Evolutionary conservation across 768 basidiomycete genomes (phyloP).

Genomic region (Tricholoma saponaceum): DNA sequence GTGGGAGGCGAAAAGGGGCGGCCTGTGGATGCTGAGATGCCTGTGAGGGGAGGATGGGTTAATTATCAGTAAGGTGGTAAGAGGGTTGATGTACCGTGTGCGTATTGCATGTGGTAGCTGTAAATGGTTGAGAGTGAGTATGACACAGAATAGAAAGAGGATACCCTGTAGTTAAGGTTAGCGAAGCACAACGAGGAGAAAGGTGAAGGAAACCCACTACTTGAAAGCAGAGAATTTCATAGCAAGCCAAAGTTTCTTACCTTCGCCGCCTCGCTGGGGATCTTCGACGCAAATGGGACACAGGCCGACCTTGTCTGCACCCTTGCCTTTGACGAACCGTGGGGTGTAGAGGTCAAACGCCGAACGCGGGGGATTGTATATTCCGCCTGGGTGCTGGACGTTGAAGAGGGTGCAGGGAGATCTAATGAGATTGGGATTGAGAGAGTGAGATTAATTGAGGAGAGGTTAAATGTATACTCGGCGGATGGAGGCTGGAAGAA

Average conservation of each 20-base stretch:
- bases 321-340: slow-evolving; percentile 68
- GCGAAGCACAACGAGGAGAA: background rate
- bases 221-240: slow-evolving; percentile 84
- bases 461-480: slow-evolving; percentile 28
- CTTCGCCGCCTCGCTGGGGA: slow-evolving; percentile 56
- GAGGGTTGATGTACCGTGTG: slow-evolving; percentile 49
- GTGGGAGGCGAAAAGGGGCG: slow-evolving; percentile 77
- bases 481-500: slow-evolving; percentile 38
- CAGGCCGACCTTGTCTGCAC: slow-evolving; percentile 64
- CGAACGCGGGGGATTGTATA: slow-evolving; percentile 56
- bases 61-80: background rate
- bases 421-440: slow-evolving; percentile 13
- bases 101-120: slow-evolving; percentile 83
- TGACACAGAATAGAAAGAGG: background rate
- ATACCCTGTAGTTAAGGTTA: slow-evolving; percentile 16
- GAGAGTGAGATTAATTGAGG: background rate
- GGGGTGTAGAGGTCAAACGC: slow-evolving; percentile 74
- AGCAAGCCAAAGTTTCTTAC: slow-evolving; percentile 63
- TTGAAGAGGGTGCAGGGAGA: slow-evolving; percentile 34
- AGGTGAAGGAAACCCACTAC: slow-evolving; percentile 43
- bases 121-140: background rate
- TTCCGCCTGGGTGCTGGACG: slow-evolving; percentile 40
- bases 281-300: slow-evolving; percentile 76
- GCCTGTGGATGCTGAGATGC: slow-evolving; percentile 65
- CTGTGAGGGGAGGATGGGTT: slow-evolving; percentile 31